Base-by-base conservation (phyloP, 805 yeast species). In the Pachysolen tannophilus region DNA sequence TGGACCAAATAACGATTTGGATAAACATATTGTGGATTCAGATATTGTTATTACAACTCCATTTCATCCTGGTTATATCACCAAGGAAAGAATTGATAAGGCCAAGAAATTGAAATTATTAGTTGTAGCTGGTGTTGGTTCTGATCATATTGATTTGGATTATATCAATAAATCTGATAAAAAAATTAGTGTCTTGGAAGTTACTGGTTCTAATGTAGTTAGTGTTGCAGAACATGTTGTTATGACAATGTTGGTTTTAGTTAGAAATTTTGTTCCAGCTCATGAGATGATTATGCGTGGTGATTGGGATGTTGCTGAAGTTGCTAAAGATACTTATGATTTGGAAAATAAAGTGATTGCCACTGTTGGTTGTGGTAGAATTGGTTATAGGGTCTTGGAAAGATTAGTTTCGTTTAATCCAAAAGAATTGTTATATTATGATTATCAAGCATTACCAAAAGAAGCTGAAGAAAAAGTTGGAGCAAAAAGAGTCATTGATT, bases 71-170 rank as follows among this genome's bases (percentile, higher is more conserved):
- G 90, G 78, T 25, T 82, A 82, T 57, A 66, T 82, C 53, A 72
- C 79, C 37, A 65, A 67, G 40, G 80, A 76, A 47, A 69, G 90
- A 49, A 68, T 82, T 43, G 75, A 63, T 33, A 69, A 72, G 50
- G 88, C 90, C 23, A 76, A 77, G 54, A 80, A 78, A 35, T 68
- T 82, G 58, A 81, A 80, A 63, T 52, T 79, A 34, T 63, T 78
- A 41, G 67, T 81, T 46, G 82, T 88, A 32, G 94, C 94, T 8
- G 94, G 92, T 47, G 87, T 82, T 40, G 94, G 94, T 9, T 78
- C 86, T 15, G 92, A 82, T 54, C 92, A 82, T 58, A 67, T 82
- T 43, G 90, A 82, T 50, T 66, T 82, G 48, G 69, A 69, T 45
- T 82, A 82, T 47, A 63, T 62, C 47, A 54, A 60, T 46, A 77